Base-by-base conservation (phyloP, 495 filamentous ascomycete genomes). In the Aspergillus campestris region DNA sequence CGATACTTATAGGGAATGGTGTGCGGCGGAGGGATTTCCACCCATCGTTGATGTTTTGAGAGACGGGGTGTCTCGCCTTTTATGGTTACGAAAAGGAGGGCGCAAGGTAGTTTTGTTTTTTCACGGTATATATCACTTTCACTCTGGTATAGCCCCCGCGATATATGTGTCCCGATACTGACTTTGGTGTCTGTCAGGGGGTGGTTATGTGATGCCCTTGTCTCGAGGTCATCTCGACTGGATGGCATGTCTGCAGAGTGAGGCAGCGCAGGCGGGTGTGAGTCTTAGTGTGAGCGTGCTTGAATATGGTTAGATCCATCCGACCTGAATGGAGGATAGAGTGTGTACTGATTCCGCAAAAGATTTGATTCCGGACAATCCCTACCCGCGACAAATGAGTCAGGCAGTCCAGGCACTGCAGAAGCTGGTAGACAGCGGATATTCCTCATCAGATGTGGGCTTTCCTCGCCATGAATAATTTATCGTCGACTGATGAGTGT, bases 191-290 rank as follows among this genome's bases (percentile, higher is more conserved):
- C n/a, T 12, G 34, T 36, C 40, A 59, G 56, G 56, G 15, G 56
- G 52, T 10, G 56, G 56, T 8, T 59, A 59, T 48, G 52, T 59
- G 11, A 53, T 59, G 50, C 52, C 56, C 9, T 44, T 59, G 32
- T 55, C 44, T 27, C 8, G 34, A 37, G 56, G 47, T 3, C 50
- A 55, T 42, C 36, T 59, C 28, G 49, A 53, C 14, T 59, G 56
- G 56, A 55, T 59, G 52, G 49, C 39, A 24, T 35, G 53, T 49
- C 10, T 56, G 4, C 45, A 41, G 31, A 49, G 49, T 3, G 49
- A 55, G 31, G 49, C 49, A 4, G 11, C 15, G 32, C 33, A 41
- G 11, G 36, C 56, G n/a, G 52, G 44, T 5, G 24, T 55, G 8
- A 5, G 53, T 10, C 36, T 59, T 9, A 53, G 46, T 33, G 42